Evolutionary conservation across 1,139 yeast species (phyloP), one percentile per base, ranked within the genome.

Genomic region (Suhomyces bribrorum): DNA sequence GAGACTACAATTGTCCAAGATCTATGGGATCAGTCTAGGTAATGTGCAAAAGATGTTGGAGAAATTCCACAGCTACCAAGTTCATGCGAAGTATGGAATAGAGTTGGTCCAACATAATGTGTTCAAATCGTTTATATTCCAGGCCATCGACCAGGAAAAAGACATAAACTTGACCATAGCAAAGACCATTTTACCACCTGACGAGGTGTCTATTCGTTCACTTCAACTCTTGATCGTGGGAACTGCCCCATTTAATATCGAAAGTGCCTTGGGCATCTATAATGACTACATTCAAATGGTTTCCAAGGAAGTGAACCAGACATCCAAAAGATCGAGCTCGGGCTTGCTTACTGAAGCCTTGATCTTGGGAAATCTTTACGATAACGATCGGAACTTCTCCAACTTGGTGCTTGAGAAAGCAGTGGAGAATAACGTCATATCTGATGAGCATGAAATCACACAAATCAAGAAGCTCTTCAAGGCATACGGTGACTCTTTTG

Each of bases 341-440:
- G 82, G 81, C 0, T 47, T 64, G 18, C 52, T 82, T 15, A 73
- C 83, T 0, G 81, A 81, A 47, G 62, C 84, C 1, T 59, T 83
- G 36, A 59, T 81, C 14, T 50, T 79, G 15, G 70, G 78, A 1
- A 67, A 64, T 37, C 58, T 84, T 26, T 62, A 70, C 14, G 69
- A 71, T 26, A 64, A 69, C 26, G 88, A 84, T 50, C 57, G 86
- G 27, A 82, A 79, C 40, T 75, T 84, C 55, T 87, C 88, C 0
- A 68, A 73, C 29, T 70, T 82, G 31, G 61, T 83, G n/a, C 70
- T 74, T 45, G 81, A 78, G 29, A 82, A 80, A 47, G 78, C 83
- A 1, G 53, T 68, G 3, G 71, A 65, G 29, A 73, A 73, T 40
- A 61, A 44, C 52, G 49, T 77, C 1, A 41, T 82, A 1, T 53